Evolutionary conservation across 140 eudicot species (phyloP).

Genomic region (Bidens hawaiensis): DNA sequence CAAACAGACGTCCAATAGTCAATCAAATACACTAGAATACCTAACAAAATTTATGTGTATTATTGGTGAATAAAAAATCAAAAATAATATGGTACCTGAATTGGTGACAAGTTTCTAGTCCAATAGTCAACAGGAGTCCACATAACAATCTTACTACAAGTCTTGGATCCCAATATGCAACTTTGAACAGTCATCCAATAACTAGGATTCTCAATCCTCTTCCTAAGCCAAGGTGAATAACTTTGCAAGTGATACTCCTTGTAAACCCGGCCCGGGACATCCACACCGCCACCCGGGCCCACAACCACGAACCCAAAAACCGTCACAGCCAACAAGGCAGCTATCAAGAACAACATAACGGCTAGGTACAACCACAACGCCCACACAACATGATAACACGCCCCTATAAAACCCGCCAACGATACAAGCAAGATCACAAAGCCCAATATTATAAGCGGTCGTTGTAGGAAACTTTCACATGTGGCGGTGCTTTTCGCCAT

Average conservation of each 20-base stretch:
- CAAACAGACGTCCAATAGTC: too few species aligned
- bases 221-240: conserved; percentile 83
- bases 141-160: conserved; percentile 59
- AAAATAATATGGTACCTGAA: conserved; percentile 51
- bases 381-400: conserved; percentile 81
- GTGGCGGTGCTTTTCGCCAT: conserved; percentile 80
- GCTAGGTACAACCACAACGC: conserved; percentile 73
- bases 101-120: conserved; percentile 61
- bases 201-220: conserved; percentile 42
- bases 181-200: conserved; percentile 61
- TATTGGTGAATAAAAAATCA: background rate
- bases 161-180: conserved; percentile 79
- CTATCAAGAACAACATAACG: conserved; percentile 69
- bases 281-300: conserved; percentile 62
- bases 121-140: conserved; percentile 86
- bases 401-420: conserved; percentile 85
- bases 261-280: conserved; percentile 62
- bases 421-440: conserved; percentile 71
- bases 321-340: conserved; percentile 52
- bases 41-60: too few species aligned
- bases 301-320: conserved; percentile 84
- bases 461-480: conserved; percentile 82
- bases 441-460: conserved; percentile 70
- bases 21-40: too few species aligned
- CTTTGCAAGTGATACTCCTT: conserved; percentile 61